A percentile compares a stretch with the other conserved stretches of the same genome.
Conservation (phyloP, 768 basidiomycete species). For the Myochromella boudieri region DNA sequence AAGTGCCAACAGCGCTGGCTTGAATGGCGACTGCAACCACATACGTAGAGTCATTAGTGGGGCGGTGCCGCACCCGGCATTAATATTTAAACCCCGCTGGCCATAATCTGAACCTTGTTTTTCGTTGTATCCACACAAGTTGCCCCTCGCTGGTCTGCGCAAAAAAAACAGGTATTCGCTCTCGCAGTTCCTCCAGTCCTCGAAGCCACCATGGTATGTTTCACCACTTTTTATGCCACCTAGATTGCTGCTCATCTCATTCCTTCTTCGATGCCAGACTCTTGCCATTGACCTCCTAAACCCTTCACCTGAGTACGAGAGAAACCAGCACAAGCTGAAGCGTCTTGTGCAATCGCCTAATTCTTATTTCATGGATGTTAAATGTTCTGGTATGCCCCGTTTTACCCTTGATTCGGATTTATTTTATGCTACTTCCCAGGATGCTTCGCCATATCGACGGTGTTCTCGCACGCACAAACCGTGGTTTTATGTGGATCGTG, state of each 20-base stretch:
- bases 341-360: slow-evolving; percentile 97
- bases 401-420: not conserved
- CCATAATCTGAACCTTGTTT: slow-evolving; percentile 38
- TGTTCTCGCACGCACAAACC: slow-evolving; percentile 99
- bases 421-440: slow-evolving; percentile 43
- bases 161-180: slow-evolving; percentile 29
- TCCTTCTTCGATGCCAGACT: slow-evolving; percentile 49
- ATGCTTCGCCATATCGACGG: slow-evolving; percentile 93
- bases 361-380: slow-evolving; percentile 99
- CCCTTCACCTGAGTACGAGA: slow-evolving; percentile 86
- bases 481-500: slow-evolving; percentile 94
- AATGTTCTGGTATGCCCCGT: slow-evolving; percentile 83
- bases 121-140: slow-evolving; percentile 38
- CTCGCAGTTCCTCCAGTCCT: slow-evolving; percentile 19
- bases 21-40: no score
- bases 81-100: slow-evolving; percentile 29
- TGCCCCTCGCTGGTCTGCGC: slow-evolving; percentile 27
- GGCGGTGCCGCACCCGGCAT: slow-evolving; percentile 27
- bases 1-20: no score
- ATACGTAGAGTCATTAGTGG: no score
- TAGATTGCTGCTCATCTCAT: not conserved
- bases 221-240: not conserved
- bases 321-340: slow-evolving; percentile 97
- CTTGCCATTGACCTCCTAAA: slow-evolving; percentile 98
- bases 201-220: slow-evolving; percentile 33